phyloP scores from a whole-genome alignment of 139 green algal genomes.

The Closterium sp. region DNA sequence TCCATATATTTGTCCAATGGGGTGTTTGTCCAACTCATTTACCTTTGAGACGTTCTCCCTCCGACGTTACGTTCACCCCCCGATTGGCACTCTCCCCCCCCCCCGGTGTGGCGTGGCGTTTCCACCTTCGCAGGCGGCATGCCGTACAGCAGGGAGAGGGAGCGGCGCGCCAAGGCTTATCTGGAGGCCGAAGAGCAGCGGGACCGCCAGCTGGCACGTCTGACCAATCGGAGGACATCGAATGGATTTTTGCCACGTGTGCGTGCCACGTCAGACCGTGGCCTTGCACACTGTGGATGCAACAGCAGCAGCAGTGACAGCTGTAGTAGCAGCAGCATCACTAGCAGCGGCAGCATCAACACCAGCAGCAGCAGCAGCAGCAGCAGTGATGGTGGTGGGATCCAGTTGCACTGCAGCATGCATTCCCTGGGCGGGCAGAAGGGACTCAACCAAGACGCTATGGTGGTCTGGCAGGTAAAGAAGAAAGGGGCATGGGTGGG shows the following conservation, averaged over 20 bases:
- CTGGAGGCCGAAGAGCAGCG: background rate
- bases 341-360: background rate
- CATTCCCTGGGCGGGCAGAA: slow-evolving; percentile 8
- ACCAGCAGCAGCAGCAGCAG: background rate
- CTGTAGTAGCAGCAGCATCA: background rate
- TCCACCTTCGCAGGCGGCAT: background rate
- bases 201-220: background rate
- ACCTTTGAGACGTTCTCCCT: no score
- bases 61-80: no score
- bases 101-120: no score
- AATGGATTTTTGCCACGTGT: background rate
- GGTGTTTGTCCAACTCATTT: no score
- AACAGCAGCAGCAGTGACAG: background rate
- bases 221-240: background rate
- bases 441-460: slow-evolving; percentile 29
- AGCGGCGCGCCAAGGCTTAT: background rate
- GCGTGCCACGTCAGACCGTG: background rate
- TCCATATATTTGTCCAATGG: no score
- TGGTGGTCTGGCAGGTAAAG: slow-evolving; percentile 28
- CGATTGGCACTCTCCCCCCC: no score
- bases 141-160: background rate
- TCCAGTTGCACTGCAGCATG: background rate
- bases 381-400: background rate
- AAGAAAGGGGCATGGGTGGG: no score
- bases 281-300: no score